Conservation (phyloP, 495 filamentous ascomycete species). For the Daldinia bambusicola region DNA sequence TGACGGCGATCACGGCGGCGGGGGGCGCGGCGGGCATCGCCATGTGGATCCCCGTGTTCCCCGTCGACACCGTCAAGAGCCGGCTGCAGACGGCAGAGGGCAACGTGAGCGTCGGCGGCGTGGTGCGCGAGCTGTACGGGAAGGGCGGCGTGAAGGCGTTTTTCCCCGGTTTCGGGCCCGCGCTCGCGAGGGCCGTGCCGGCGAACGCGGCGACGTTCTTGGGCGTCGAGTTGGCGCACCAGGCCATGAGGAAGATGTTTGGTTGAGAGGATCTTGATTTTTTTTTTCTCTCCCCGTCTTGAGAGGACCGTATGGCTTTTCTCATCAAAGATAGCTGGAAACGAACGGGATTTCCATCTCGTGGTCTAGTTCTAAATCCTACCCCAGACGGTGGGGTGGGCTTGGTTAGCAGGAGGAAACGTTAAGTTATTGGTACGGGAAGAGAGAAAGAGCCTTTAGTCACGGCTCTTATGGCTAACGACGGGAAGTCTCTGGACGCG, state of each 20-base stretch:
- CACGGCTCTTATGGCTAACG: background rate
- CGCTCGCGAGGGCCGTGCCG: constrained; percentile 90
- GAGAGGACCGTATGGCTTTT: background rate
- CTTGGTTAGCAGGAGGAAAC: too few species aligned
- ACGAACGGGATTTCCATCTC: too few species aligned
- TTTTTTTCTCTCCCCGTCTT: too few species aligned
- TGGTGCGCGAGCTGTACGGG: constrained; percentile 79
- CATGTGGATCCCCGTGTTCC: constrained; percentile 99
- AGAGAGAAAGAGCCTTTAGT: background rate
- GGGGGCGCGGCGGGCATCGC: constrained; percentile 92
- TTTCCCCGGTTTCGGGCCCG: constrained; percentile 96
- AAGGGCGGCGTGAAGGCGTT: constrained; percentile 90
- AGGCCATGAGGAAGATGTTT: constrained; percentile 81
- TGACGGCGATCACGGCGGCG: constrained; percentile 84
- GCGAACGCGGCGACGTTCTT: constrained; percentile 84
- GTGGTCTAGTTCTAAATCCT: background rate
- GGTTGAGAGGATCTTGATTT: constrained; percentile 39
- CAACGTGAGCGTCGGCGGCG: constrained; percentile 81
- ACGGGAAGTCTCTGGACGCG: background rate
- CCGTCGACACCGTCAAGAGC: constrained; percentile 95
- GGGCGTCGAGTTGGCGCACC: constrained; percentile 83
- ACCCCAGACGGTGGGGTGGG: too few species aligned
- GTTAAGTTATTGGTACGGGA: background rate
- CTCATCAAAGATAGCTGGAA: background rate
- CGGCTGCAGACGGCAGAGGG: constrained; percentile 92